Conservation (phyloP, 2,329 filamentous ascomycete species). For the Colletotrichum incanum region DNA sequence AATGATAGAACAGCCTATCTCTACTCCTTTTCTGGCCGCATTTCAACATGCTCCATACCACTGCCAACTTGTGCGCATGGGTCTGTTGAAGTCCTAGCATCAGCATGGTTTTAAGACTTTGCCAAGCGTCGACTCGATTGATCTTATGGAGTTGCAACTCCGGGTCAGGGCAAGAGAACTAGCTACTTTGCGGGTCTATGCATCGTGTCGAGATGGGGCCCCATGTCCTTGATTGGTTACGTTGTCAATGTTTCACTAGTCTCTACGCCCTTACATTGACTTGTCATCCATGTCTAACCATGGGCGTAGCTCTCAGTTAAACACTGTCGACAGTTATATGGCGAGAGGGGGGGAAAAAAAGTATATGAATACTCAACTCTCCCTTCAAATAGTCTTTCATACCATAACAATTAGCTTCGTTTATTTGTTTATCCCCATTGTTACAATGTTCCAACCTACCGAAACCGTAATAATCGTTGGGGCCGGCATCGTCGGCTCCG, state of each 20-base stretch:
- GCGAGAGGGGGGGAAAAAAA: not conserved
- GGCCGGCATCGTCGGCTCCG: conserved; percentile 56
- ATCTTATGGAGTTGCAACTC: not conserved
- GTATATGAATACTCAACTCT: too few relatives aligned
- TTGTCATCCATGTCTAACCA: not conserved
- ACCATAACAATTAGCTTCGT: not conserved
- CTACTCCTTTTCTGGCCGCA: not conserved
- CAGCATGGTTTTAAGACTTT: not conserved
- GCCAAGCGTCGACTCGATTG: not conserved
- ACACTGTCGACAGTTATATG: too few relatives aligned
- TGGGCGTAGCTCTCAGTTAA: not conserved
- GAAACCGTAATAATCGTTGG: conserved; percentile 56
- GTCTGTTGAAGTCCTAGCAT: not conserved
- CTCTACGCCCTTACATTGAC: conserved; percentile 10
- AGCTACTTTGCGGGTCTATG: not conserved
- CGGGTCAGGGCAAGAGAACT: not conserved
- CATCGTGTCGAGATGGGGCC: not conserved
- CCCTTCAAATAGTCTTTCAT: not conserved
- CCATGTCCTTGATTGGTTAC: not conserved
- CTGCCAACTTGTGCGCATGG: not conserved
- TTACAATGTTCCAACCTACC: not conserved
- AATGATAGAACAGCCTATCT: not conserved
- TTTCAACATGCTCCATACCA: not conserved
- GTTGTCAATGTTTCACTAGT: not conserved
- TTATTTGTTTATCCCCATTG: not conserved